Evolutionary conservation across 805 yeast species (phyloP).

Genomic region (Ogataea naganishii): DNA sequence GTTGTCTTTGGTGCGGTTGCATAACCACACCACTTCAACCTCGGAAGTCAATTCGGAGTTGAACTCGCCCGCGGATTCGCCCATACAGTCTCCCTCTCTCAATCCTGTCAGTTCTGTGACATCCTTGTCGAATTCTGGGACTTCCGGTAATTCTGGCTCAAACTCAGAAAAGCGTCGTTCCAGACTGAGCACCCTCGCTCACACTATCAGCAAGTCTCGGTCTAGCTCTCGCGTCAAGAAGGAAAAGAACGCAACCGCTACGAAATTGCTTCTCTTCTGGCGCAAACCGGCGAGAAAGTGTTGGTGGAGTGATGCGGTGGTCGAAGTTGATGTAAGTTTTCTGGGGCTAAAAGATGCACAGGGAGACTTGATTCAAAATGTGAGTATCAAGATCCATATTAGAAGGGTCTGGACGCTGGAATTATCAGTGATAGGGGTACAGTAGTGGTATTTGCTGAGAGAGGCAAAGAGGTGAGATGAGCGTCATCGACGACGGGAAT

Average conservation of each 20-base stretch:
- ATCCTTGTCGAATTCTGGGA: slow-evolving; percentile 23
- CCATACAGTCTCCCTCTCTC: slow-evolving; percentile 3
- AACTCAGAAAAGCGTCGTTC: slow-evolving; percentile 33
- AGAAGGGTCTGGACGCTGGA: slow-evolving; percentile 97
- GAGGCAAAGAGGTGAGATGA: no score
- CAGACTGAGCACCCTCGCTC: slow-evolving; percentile 54
- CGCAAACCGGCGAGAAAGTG: slow-evolving; percentile 97
- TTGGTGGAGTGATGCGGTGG: slow-evolving; percentile 82
- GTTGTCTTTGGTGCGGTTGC: slow-evolving; percentile 60
- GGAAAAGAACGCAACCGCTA: slow-evolving; percentile 28
- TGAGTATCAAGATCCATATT: slow-evolving; percentile 64
- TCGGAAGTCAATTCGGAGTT: slow-evolving; percentile 11
- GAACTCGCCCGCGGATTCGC: slow-evolving; percentile 5
- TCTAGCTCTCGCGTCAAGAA: slow-evolving; percentile 26
- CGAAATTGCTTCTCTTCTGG: slow-evolving; percentile 84
- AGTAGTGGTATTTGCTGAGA: no score
- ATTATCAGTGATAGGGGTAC: slow-evolving; percentile 81
- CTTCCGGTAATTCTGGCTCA: slow-evolving; percentile 12
- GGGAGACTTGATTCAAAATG: slow-evolving; percentile 23
- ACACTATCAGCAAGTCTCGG: slow-evolving; percentile 46
- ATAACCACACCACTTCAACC: slow-evolving; percentile 16
- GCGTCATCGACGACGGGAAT: no score
- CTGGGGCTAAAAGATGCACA: slow-evolving; percentile 15
- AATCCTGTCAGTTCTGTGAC: slow-evolving; percentile 19
- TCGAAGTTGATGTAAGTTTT: slow-evolving; percentile 32